Base-by-base conservation (phyloP, 768 basidiomycete species). In the Psilocybe subaeruginosa region DNA sequence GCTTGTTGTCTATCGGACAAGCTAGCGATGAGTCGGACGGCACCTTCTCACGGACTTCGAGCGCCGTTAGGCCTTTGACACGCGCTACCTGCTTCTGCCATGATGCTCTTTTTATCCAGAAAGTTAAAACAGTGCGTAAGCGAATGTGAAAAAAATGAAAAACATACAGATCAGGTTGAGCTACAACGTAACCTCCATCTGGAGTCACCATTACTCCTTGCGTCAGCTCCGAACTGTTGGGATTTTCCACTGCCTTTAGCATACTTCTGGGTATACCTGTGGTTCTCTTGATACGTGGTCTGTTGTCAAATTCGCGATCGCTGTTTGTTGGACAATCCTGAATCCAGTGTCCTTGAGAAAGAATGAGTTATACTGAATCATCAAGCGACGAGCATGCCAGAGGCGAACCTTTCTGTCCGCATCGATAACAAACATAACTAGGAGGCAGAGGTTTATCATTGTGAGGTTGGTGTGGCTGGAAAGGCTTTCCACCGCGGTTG, bases 261-360 rank as follows among this genome's bases (percentile, higher is more conserved):
- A 99, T 99, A 72, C 93, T 96, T 66, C 96, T 86, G 3, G 97
- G 97, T 63, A 99, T 99, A 75, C 97, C 97, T 8, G 97, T 99
- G 3, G 97, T 99, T 54, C 97, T 85, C 72, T 98, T 98, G 73
- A 99, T 96, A 29, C 96, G 90, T 50, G 97, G 97, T 59, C 91
- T 82, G 69, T 99, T 91, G 74, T 97, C 94, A 65, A 90, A 97
- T 52, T 96, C 94, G 54, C 94, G 90, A 71, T 99, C 94, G 68
- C 91, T 95, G 73, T 98, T 98, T 5, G 95, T 97, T 1, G 97
- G 97, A 72, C 97, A 99, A 64, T 97, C 93, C 72, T 99, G 96
- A 65, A 99, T 99, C 97, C 97, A 99, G 71, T 99, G 97, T 43
- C 97, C 97, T 98, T 72, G 59, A 62, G 46, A 43, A 43, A 43